Conservation (phyloP, 2,329 filamentous ascomycete genomes). For the Fusarium protoensiforme region DNA sequence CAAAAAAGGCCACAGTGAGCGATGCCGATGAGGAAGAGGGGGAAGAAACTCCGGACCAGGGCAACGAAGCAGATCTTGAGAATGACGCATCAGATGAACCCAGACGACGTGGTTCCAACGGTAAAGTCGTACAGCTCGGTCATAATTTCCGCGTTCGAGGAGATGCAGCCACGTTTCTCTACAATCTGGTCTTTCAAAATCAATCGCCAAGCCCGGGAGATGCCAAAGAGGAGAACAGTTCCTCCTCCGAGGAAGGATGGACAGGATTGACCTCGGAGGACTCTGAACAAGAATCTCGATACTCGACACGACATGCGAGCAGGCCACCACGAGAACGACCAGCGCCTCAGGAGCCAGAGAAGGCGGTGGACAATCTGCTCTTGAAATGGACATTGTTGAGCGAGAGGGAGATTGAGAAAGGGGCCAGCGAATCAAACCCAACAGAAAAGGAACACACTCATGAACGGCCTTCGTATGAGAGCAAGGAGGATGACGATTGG, state of each 20-base stretch:
- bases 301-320: not conserved
- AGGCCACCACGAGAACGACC: not conserved
- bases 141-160: conserved; percentile 18
- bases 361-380: conserved; percentile 13
- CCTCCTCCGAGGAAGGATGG: not conserved
- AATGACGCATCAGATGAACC: not conserved
- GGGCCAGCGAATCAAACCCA: not conserved
- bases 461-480: not conserved
- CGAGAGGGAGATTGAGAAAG: conserved; percentile 9
- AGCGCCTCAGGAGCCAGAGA: not conserved
- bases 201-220: not conserved
- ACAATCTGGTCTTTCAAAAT: conserved; percentile 17
- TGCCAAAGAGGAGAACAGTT: no score
- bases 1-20: not conserved
- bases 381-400: conserved; percentile 23
- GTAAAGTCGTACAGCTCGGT: conserved; percentile 2
- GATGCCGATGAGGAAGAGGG: not conserved
- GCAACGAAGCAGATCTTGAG: not conserved
- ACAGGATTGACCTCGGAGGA: not conserved
- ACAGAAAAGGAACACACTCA: not conserved
- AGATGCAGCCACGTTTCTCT: conserved; percentile 28
- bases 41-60: not conserved
- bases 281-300: not conserved
- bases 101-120: not conserved
- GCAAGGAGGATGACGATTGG: not conserved